A percentile compares a stretch with the other conserved stretches of the same genome.
phyloP scores from a whole-genome alignment of 805 yeast genomes.

The Yamadazyma kitorensis region DNA sequence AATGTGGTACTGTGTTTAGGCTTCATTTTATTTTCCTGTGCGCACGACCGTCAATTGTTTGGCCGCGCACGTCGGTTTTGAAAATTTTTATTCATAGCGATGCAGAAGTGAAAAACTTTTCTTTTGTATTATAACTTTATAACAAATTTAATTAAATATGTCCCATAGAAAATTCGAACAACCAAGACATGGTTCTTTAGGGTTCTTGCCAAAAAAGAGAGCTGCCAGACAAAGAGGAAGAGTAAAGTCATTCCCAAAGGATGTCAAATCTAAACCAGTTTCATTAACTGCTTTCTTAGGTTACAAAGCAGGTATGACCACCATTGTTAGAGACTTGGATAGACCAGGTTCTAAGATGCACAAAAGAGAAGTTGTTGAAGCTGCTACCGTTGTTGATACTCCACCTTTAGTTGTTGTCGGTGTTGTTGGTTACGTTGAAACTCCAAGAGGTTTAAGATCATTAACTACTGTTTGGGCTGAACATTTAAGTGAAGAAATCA shows the following conservation, averaged over 20 bases:
- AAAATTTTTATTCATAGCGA: no score
- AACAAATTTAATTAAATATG: conserved; percentile 45
- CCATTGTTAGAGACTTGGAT: conserved; percentile 99
- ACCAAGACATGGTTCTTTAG: conserved; percentile 99
- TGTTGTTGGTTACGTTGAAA: conserved; percentile 99
- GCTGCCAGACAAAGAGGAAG: conserved; percentile 97
- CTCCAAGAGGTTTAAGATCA: conserved; percentile 99
- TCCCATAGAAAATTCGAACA: conserved; percentile 99
- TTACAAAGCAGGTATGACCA: conserved; percentile 99
- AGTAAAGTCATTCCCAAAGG: conserved; percentile 95
- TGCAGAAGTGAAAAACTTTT: conserved; percentile 8
- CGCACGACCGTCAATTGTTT: no score
- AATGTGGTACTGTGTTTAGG: no score
- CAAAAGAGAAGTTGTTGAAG: conserved; percentile 99
- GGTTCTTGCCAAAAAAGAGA: conserved; percentile 99
- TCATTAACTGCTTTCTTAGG: conserved; percentile 95
- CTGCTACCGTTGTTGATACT: conserved; percentile 98
- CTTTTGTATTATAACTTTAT: no score
- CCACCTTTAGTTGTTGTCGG: conserved; percentile 99
- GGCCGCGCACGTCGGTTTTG: no score
- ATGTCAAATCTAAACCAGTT: conserved; percentile 17
- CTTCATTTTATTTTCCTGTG: no score
- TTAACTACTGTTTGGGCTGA: conserved; percentile 99
- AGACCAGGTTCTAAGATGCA: conserved; percentile 99
- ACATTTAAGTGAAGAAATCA: conserved; percentile 98